Conservation (phyloP, 352 stramenopile genomes). For the Phytophthora pseudosyringae region DNA sequence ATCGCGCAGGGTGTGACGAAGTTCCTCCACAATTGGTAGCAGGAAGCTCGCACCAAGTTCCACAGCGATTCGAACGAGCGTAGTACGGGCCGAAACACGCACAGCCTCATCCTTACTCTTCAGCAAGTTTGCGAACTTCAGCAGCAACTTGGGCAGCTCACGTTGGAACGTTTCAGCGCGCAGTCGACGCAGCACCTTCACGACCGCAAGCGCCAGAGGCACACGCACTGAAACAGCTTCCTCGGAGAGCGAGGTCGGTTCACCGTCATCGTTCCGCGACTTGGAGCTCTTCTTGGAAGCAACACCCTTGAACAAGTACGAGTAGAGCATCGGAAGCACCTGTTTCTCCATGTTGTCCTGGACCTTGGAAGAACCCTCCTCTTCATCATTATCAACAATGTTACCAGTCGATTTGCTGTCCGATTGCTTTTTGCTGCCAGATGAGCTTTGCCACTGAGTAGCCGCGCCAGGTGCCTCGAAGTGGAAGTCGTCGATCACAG, state of each 20-base stretch:
- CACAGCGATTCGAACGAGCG: conserved; percentile 95
- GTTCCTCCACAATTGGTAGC: conserved; percentile 82
- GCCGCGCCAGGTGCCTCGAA: conserved; percentile 80
- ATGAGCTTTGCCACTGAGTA: conserved; percentile 39
- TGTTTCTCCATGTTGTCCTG: conserved; percentile 82
- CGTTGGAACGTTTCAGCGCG: conserved; percentile 89
- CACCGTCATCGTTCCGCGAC: conserved; percentile 53
- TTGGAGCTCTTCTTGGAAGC: conserved; percentile 75
- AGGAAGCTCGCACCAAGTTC: conserved; percentile 90
- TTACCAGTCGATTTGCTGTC: conserved; percentile 17
- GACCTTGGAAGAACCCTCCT: conserved; percentile 57
- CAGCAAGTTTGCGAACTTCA: conserved; percentile 88
- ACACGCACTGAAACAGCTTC: conserved; percentile 82
- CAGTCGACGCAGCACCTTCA: conserved; percentile 97
- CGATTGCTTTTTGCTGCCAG: not conserved
- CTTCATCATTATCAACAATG: conserved; percentile 26
- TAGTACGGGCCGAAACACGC: conserved; percentile 91
- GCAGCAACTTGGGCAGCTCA: conserved; percentile 95
- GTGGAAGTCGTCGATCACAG: conserved; percentile 97
- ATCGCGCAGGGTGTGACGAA: conserved; percentile 83
- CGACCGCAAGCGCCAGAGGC: conserved; percentile 93
- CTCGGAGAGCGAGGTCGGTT: conserved; percentile 37
- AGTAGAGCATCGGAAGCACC: conserved; percentile 87
- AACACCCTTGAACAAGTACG: conserved; percentile 87
- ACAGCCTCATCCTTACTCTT: conserved; percentile 94